These are phyloP conservation scores for Coemansia sp. DNA, from an alignment of 192 early-diverging fungal species.

Conservation along the genomic window DNA sequence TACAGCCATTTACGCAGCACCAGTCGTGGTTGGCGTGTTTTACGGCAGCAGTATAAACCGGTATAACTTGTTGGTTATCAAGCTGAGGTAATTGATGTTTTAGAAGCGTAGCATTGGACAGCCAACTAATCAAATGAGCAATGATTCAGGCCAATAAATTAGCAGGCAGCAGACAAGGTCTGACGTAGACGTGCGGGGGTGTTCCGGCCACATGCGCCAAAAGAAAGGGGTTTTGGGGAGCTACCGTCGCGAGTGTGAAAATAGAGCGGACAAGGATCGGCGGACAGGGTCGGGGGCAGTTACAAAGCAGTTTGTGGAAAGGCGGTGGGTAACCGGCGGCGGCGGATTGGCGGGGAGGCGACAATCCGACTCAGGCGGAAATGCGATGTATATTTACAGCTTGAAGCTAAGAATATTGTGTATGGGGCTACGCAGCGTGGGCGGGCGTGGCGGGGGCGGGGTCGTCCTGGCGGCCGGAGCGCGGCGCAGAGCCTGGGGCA, in stretches of 20 bases:
- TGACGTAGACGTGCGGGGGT: neutral
- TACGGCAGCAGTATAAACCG: too few relatives aligned
- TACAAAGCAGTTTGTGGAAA: neutral
- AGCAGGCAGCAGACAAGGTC: neutral
- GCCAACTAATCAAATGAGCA: neutral
- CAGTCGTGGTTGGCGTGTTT: too few relatives aligned
- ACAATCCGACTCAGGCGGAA: neutral
- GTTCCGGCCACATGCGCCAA: neutral
- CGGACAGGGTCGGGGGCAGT: conserved; percentile 5
- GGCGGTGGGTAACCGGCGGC: neutral
- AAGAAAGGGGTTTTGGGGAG: neutral
- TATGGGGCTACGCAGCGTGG: conserved; percentile 3
- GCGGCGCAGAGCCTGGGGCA: conserved; percentile 4
- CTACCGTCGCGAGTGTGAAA: neutral
- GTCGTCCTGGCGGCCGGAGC: neutral
- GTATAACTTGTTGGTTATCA: too few relatives aligned
- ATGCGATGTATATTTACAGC: conserved; percentile 8
- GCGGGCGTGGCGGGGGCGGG: conserved; percentile 11
- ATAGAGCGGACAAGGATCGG: neutral
- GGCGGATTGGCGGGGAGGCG: neutral
- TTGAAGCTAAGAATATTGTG: conserved; percentile 12
- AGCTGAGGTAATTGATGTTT: too few relatives aligned
- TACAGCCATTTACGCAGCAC: too few relatives aligned
- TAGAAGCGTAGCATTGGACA: too few relatives aligned
- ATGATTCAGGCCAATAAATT: too few relatives aligned